A percentile compares a stretch with the other conserved stretches of the same genome.
Evolutionary conservation across 352 stramenopile species (phyloP).

Genomic region (Globisporangium ultimum): DNA sequence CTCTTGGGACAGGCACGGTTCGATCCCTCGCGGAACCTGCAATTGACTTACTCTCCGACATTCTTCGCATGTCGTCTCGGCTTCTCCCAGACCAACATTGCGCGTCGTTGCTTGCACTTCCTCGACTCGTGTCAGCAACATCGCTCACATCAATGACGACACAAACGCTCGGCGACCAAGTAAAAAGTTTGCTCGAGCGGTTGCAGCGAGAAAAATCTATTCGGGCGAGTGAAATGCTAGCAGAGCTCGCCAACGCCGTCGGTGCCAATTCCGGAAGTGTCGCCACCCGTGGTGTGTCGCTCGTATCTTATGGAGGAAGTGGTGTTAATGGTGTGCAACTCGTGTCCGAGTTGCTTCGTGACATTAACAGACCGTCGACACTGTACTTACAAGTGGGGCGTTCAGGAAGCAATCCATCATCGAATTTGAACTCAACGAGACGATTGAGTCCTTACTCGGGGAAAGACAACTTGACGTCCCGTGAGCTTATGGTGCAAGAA

Average conservation of each 20-base stretch:
- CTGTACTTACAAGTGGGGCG: slow-evolving; percentile 27
- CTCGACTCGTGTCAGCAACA: slow-evolving; percentile 75
- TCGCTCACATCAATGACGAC: slow-evolving; percentile 72
- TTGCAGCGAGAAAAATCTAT: slow-evolving; percentile 85
- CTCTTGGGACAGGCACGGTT: slow-evolving; percentile 70
- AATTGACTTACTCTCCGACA: slow-evolving; percentile 79
- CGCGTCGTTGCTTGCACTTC: slow-evolving; percentile 69
- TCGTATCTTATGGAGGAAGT: slow-evolving; percentile 79
- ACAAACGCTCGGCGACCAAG: slow-evolving; percentile 63
- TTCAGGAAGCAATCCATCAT: slow-evolving; percentile 5
- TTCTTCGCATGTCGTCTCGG: slow-evolving; percentile 78
- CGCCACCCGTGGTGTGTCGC: slow-evolving; percentile 58
- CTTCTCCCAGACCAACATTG: slow-evolving; percentile 86
- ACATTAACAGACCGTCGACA: slow-evolving; percentile 81
- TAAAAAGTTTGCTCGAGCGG: slow-evolving; percentile 69
- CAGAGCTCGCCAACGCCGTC: slow-evolving; percentile 75
- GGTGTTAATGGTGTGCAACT: slow-evolving; percentile 87
- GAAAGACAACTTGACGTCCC: slow-evolving; percentile 74
- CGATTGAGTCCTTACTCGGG: slow-evolving; percentile 11
- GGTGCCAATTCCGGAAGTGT: slow-evolving; percentile 72
- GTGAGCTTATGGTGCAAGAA: slow-evolving; percentile 84
- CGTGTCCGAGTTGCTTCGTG: slow-evolving; percentile 79
- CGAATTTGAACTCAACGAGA: slow-evolving; percentile 17
- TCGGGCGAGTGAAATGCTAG: slow-evolving; percentile 80
- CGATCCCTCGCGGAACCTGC: slow-evolving; percentile 77